Base-by-base conservation (phyloP, 306 rosid genomes). In the Dryas octopetala region DNA sequence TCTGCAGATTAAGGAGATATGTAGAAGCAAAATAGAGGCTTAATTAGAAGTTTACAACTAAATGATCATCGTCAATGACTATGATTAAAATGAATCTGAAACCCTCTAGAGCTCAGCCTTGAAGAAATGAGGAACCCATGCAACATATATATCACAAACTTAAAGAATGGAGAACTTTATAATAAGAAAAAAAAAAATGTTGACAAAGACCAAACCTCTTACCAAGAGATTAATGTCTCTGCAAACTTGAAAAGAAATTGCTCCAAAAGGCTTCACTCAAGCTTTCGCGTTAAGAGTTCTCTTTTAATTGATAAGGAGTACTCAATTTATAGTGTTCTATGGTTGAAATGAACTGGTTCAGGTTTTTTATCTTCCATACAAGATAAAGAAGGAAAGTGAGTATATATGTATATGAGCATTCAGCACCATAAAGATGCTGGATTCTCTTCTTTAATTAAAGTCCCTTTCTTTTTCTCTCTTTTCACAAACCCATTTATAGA, bases 1-100 rank as follows among this genome's bases (percentile, higher is more conserved):
- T 69, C 48, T 69, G 74, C 49, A 69, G 47, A 69, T 69, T 52
- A 16, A 52, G 51, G 6, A 9, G 10, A 41, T 32, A 32, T 32
- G 63, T 32, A 16, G 32, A 70, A 52, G 38, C 38, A 52, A 16
- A 70, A 5, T 12, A 7, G 14, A 26, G 23, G 23, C 23, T 23
- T 23, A 41, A 4, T 14, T 50, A 14, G 60, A 50, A 68, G 4
- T 50, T 32, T 32, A 1, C 9, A 6, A 49, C 8, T 28, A 46
- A 32, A 9, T 14, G 38, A 32, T 32, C 38, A 32, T 32, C 3
- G 38, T 32, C 38, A 32, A 32, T 32, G 38, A 32, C 38, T 2
- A 32, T 32, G 38, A 1, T 32, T 32, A 32, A 1, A 32, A 32
- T 32, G 38, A 32, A 32, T 32, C 38, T 32, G 38, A 32, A 32